Evolutionary conservation across 495 filamentous ascomycete genomes (phyloP).

Genomic region (Bacidia rubella): DNA sequence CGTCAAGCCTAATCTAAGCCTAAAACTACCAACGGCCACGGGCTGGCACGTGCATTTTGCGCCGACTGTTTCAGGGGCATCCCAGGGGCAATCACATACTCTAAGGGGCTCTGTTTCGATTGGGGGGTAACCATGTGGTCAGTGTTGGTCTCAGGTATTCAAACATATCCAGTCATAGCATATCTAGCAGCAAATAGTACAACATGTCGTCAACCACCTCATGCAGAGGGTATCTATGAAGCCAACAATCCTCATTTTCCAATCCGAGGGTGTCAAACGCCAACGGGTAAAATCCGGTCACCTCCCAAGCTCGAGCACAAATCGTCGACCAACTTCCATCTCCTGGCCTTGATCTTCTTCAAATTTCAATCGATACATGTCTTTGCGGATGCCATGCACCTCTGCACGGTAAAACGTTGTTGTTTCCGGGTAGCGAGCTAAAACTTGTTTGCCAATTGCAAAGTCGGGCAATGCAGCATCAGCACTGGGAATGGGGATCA

Average conservation of each 20-base stretch:
- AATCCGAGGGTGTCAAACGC: not conserved
- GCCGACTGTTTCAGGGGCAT: not conserved
- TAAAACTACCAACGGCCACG: not conserved
- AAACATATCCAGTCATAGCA: too few relatives aligned
- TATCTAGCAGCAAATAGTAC: not conserved
- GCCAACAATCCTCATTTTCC: not conserved
- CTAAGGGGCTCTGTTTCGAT: too few relatives aligned
- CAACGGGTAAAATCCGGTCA: not conserved
- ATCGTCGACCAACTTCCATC: slow-evolving; percentile 64
- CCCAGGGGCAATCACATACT: too few relatives aligned
- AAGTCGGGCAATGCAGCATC: slow-evolving; percentile 50
- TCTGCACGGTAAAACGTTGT: slow-evolving; percentile 97
- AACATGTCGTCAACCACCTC: not conserved
- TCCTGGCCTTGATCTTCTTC: slow-evolving; percentile 78
- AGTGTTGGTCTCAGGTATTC: too few relatives aligned
- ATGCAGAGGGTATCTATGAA: not conserved
- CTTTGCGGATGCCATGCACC: slow-evolving; percentile 63
- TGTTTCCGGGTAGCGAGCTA: slow-evolving; percentile 79
- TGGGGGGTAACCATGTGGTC: too few relatives aligned
- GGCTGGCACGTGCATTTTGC: not conserved
- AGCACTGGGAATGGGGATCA: slow-evolving; percentile 69
- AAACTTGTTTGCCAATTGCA: slow-evolving; percentile 62
- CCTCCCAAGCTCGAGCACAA: slow-evolving; percentile 55
- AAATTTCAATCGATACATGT: slow-evolving; percentile 56
- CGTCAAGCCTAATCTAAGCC: not conserved